Base-by-base conservation (phyloP, 148 eudicot genomes). In the Vaccinium corymbosum region DNA sequence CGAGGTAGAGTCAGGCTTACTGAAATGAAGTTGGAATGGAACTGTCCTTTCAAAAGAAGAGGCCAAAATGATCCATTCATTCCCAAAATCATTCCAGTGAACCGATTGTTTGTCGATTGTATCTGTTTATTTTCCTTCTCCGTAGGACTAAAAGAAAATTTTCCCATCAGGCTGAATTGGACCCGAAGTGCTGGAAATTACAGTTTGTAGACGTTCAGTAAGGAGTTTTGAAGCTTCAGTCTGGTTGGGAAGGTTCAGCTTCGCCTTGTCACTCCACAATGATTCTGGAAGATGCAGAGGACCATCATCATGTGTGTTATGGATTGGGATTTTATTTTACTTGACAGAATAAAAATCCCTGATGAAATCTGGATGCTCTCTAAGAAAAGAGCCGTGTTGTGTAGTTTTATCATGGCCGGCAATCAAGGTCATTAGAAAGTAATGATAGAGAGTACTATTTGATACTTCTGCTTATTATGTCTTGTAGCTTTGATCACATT, bases 141-240 rank as follows among this genome's bases (percentile, higher is more conserved):
- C 4, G 29, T 55, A 1, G 12, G 15, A 11, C 27, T 57, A 0
- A 64, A 3, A 1, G 12, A 1, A 3, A 14, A 1, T 38, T 72
- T 25, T 66, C 87, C 68, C 78, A 53, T 83, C 92, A 95, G 98
- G 94, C 95, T 82, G 98, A 96, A 80, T 82, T 94, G 76, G 98
- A 94, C 83, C 93, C 98, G 52, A 93, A 87, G 82, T 90, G 92
- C 76, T 96, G 98, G 98, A 94, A 96, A 85, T 81, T 89, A 56
- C 94, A 89, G 78, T 78, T 91, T 83, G 93, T 87, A 71, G 93
- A 93, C 27, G 46, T 87, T 78, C 89, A 89, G 86, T 90, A 72
- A 78, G 64, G 61, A 32, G 22, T 64, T 20, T 5, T 79, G 35
- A 50, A 52, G 75, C 66, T 85, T 75, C 64, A 48, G 8, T 79